Evolutionary conservation across 306 rosid species (phyloP), one percentile per base, ranked within the genome.

Genomic region (Quercus engelmannii): DNA sequence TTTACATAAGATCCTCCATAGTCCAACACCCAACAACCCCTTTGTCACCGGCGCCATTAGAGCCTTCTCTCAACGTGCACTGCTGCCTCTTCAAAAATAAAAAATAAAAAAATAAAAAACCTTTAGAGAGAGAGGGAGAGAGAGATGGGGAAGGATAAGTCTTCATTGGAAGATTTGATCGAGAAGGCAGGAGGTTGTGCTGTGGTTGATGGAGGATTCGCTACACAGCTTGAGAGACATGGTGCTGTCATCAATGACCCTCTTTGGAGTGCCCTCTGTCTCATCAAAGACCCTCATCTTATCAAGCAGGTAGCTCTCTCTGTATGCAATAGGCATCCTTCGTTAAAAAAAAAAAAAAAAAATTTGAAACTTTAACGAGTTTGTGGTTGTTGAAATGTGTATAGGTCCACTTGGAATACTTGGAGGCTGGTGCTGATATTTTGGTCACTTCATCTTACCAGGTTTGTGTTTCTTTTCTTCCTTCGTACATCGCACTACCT

Each of bases 381-480:
- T 55, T 67, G 28, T 69, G 77, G 58, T 61, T 69, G 18, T 75
- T 71, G 11, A 51, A 43, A 51, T n/a, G 49, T 78, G 14, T 12
- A 26, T 67, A 94, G 98, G 98, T 92, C 25, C 98, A 94, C 81
- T 76, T 79, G 82, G 98, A 94, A 82, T 94, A 89, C 74, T 79
- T 92, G 88, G 87, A 90, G 73, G 97, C 97, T 52, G 98, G 98
- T 69, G 96, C 97, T 3, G 87, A 94, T 82, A 74, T 94, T 75
- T 75, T 92, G 86, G 91, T 94, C 78, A 88, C 97, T 81, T 94
- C 98, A 11, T 94, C 98, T 55, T 94, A 94, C 84, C 98, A 92
- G 92, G 98, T 94, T 15, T 63, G 41, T 35, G 57, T 77, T 49
- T 68, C 56, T 15, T 46, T 20, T 20, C n/a, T 56, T 19, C 38